Conservation (phyloP, 1,284 basidiomycete genomes). For the Sanghuangporus baumii region DNA sequence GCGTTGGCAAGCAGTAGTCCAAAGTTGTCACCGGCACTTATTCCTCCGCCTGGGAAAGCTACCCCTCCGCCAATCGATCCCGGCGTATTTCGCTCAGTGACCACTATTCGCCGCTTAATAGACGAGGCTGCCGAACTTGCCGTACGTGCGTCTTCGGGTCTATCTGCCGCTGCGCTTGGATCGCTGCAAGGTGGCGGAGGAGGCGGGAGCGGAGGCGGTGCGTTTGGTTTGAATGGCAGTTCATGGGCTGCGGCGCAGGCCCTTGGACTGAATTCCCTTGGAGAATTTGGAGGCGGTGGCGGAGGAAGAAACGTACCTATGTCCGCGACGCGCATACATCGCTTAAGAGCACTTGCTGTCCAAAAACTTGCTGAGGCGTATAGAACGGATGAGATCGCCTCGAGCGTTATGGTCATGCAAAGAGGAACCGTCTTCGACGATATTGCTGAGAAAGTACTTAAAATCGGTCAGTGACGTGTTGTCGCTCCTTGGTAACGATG, state of each 20-base stretch:
- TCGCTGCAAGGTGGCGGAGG: constrained; percentile 42
- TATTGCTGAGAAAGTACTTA: constrained; percentile 74
- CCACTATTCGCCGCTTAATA: constrained; percentile 67
- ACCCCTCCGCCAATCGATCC: constrained; percentile 77
- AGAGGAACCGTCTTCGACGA: constrained; percentile 84
- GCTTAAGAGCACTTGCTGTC: constrained; percentile 69
- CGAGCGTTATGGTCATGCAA: constrained; percentile 87
- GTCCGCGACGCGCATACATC: constrained; percentile 74
- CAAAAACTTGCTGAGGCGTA: constrained; percentile 80
- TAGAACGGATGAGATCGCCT: constrained; percentile 77
- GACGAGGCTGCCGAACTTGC: constrained; percentile 81
- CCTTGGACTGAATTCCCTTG: constrained; percentile 52
- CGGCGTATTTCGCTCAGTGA: constrained; percentile 71
- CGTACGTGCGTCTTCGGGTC: constrained; percentile 72
- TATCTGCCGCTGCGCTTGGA: constrained; percentile 65
- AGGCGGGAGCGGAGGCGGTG: constrained; percentile 20
- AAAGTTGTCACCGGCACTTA: constrained; percentile 10
- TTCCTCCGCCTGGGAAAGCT: constrained; percentile 16
- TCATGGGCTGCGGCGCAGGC: constrained; percentile 57
- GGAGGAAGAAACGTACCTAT: constrained; percentile 66
- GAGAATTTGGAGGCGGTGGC: constrained; percentile 36
- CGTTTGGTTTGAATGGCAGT: constrained; percentile 28
- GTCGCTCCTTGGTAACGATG: background rate
- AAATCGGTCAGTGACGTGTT: constrained; percentile 47
- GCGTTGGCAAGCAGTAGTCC: constrained; percentile 34